These are phyloP conservation scores for Cryphonectria japonica DNA, from an alignment of 2,329 filamentous ascomycete species.

Conservation along the genomic window DNA sequence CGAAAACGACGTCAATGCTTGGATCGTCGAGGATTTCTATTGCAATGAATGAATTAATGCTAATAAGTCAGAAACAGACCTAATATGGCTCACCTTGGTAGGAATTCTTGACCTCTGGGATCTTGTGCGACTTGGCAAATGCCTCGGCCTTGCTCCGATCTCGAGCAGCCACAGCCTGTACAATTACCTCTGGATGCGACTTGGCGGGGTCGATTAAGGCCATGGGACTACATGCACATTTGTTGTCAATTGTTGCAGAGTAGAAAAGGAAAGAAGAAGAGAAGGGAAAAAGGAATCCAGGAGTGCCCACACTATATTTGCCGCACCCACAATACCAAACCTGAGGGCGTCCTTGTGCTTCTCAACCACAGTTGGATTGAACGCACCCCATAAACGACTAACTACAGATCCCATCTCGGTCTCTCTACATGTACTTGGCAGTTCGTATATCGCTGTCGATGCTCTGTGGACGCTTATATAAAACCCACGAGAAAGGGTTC, in stretches of 20 bases:
- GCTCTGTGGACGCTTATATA: background rate
- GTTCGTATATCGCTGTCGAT: background rate
- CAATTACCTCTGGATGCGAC: constrained; percentile 46
- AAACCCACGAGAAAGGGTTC: background rate
- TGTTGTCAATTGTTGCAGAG: background rate
- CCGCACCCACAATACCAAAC: constrained; percentile 15
- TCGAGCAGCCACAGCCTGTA: constrained; percentile 48
- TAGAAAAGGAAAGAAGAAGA: background rate
- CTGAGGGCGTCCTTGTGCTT: constrained; percentile 23
- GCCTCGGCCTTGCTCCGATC: constrained; percentile 43
- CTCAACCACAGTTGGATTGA: background rate
- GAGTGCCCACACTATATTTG: constrained; percentile 7
- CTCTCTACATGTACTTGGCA: background rate
- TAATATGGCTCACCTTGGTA: background rate
- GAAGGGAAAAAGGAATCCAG: no score
- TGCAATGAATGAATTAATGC: constrained; percentile 12
- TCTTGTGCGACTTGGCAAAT: constrained; percentile 46
- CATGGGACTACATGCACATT: constrained; percentile 32
- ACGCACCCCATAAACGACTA: background rate
- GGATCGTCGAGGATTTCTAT: constrained; percentile 43
- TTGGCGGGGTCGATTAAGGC: constrained; percentile 45
- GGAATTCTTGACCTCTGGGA: constrained; percentile 34
- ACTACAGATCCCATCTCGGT: background rate
- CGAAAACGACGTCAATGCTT: constrained; percentile 47
- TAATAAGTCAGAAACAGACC: background rate